Evolutionary conservation across 176 grass and related monocot genomes (phyloP), one percentile per base, ranked within the genome.

Genomic region (Avena eriantha): DNA sequence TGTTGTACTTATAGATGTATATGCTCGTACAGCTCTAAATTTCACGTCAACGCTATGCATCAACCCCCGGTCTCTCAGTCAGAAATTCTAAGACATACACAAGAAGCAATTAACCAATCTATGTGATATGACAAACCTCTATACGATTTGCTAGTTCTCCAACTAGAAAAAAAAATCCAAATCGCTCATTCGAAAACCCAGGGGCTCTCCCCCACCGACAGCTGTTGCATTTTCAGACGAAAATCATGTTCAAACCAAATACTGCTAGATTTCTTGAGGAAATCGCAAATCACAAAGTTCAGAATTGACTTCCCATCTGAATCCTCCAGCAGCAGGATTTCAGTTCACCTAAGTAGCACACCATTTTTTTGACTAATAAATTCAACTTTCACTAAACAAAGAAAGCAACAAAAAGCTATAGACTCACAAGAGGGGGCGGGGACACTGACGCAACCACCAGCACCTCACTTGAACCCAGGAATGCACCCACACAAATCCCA

Each of bases 401-500:
- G 39, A 24, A 21, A 46, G 1, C 69, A 69, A 35, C 3, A 21
- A 55, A 79, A 64, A 57, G 66, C 23, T 67, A 22, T 47, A 71
- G n/a, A 29, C 67, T 66, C 56, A 74, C 14, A 13, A 41, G 5
- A 7, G 39, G 69, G 33, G 48, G 3, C 48, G 21, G 45, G 9
- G 56, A 33, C 64, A 15, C 47, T 2, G 22, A 57, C 33, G 75
- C 49, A 50, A 51, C 66, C 48, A 33, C 34, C 65, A 39, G 36
- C 36, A 46, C 51, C 88, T 23, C 79, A 79, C 73, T 60, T 54
- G 54, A 65, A 41, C 64, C 73, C 84, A 82, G 48, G 82, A 91
- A 91, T 91, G 89, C 76, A 69, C 60, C 58, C 50, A 33, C 50
- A 18, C 76, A 80, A 80, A 84, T 91, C 69, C 21, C 68, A 18